phyloP scores from a whole-genome alignment of 768 basidiomycete genomes.

The Tremella yokohamensis region DNA sequence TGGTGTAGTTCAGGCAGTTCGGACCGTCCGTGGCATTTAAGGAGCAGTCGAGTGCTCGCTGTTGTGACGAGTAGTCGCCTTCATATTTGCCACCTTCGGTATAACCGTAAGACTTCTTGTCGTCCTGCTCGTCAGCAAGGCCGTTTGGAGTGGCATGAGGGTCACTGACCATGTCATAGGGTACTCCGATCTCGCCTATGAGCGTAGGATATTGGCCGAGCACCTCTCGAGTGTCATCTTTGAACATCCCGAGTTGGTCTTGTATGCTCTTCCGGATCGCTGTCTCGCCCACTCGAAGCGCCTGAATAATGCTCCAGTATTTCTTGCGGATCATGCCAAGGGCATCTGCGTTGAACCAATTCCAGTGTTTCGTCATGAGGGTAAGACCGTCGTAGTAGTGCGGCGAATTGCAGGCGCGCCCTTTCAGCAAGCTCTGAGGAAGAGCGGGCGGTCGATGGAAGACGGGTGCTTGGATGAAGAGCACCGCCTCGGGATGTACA shows the following conservation, averaged over 20 bases:
- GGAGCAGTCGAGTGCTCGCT: slow-evolving; percentile 61
- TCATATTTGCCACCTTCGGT: slow-evolving; percentile 60
- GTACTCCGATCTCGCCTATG: slow-evolving; percentile 77
- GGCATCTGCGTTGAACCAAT: slow-evolving; percentile 71
- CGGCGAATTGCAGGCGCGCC: slow-evolving; percentile 35
- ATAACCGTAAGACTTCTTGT: slow-evolving; percentile 76
- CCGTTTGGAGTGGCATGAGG: background rate
- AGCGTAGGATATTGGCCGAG: slow-evolving; percentile 70
- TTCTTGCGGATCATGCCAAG: slow-evolving; percentile 78
- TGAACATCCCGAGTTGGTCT: slow-evolving; percentile 74
- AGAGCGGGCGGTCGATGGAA: slow-evolving; percentile 42
- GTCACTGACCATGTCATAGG: slow-evolving; percentile 45
- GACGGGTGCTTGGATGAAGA: slow-evolving; percentile 48
- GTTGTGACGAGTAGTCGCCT: slow-evolving; percentile 73
- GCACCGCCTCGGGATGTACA: slow-evolving; percentile 47
- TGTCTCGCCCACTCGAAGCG: slow-evolving; percentile 73
- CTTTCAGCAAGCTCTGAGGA: slow-evolving; percentile 35
- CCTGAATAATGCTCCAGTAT: slow-evolving; percentile 56
- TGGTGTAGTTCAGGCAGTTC: slow-evolving; percentile 52
- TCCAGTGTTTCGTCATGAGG: slow-evolving; percentile 51
- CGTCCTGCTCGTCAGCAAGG: slow-evolving; percentile 57
- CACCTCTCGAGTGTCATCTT: slow-evolving; percentile 66
- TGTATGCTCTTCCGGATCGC: slow-evolving; percentile 78
- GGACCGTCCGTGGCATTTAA: slow-evolving; percentile 53
- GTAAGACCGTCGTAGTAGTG: slow-evolving; percentile 52